Evolutionary conservation across 148 eudicot species (phyloP), one percentile per base, ranked within the genome.

Genomic region (Diospyros lotus): DNA sequence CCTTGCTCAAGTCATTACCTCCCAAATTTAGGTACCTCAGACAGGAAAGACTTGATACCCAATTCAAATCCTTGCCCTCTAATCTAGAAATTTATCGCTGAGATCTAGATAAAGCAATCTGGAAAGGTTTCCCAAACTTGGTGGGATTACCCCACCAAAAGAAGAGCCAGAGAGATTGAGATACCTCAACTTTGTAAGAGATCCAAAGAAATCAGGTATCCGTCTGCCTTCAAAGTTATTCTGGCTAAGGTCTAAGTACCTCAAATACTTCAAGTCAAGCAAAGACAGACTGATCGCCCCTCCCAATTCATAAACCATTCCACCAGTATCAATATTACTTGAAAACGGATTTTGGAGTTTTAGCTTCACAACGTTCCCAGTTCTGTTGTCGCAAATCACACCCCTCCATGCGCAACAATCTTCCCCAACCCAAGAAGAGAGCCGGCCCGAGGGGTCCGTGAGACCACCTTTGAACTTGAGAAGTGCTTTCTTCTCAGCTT

Each of bases 391-490:
- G 76, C 76, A 73, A 43, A 2, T 38, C 10, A 75, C 53, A 10
- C 78, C 78, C n/a, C 55, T 56, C 78, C 78, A 75, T 3, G 43
- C 18, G 15, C 78, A 75, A 11, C 72, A 75, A 42, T 75, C 52
- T 12, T 43, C 65, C 0, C 72, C 78, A 9, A n/a, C 39, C 77
- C 77, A 75, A 2, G 71, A 65, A 6, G 71, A 65, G 60, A 75
- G 77, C 46, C 77, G 60, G 1, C 43, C 18, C 11, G 70, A 54
- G 2, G 71, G 52, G 41, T 75, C 71, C 9, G 15, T 43, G 53
- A 75, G 77, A 13, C 77, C 63, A 2, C 50, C 56, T 61, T 73
- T 73, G 52, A 73, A 46, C 54, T 51, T 73, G 56, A 73, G 66
- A 46, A 73, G 76, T 51, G 76, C 76, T 73, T 61, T 38, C 68